Percentiles rank a stretch among this genome's conserved stretches.
Conservation (phyloP, 352 stramenopile species). For the Aphanomyces stellatus region DNA sequence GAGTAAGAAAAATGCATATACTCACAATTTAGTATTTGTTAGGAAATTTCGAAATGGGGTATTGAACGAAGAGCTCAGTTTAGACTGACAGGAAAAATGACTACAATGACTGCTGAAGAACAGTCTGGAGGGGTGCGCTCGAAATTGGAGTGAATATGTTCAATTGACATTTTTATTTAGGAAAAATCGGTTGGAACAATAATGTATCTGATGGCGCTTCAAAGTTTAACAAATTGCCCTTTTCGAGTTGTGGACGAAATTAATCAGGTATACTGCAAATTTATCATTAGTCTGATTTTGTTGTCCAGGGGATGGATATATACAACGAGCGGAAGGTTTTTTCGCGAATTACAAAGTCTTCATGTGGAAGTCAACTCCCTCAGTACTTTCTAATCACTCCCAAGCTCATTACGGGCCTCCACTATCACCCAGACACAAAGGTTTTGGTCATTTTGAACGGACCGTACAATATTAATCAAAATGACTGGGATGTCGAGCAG, state of each 20-base stretch:
- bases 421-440: slow-evolving; percentile 81
- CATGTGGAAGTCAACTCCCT: slow-evolving; percentile 73
- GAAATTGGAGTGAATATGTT: background rate
- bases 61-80: slow-evolving; percentile 81
- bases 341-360: slow-evolving; percentile 79
- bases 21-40: background rate
- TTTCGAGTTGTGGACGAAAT: slow-evolving; percentile 87
- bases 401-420: slow-evolving; percentile 78
- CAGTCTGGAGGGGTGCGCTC: slow-evolving; percentile 73
- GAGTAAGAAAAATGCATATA: background rate
- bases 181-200: slow-evolving; percentile 88
- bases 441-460: slow-evolving; percentile 85
- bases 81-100: slow-evolving; percentile 72
- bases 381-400: slow-evolving; percentile 87
- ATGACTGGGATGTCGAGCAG: slow-evolving; percentile 50
- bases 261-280: slow-evolving; percentile 40
- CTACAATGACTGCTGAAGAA: slow-evolving; percentile 79
- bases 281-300: background rate
- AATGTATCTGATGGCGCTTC: slow-evolving; percentile 86
- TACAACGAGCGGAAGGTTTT: slow-evolving; percentile 88
- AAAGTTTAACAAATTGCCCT: slow-evolving; percentile 78
- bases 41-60: slow-evolving; percentile 84
- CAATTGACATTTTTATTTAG: slow-evolving; percentile 25
- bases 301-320: slow-evolving; percentile 63
- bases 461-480: slow-evolving; percentile 71